phyloP scores from a whole-genome alignment of 176 grass and related monocot species.

The Leersia perrieri region DNA sequence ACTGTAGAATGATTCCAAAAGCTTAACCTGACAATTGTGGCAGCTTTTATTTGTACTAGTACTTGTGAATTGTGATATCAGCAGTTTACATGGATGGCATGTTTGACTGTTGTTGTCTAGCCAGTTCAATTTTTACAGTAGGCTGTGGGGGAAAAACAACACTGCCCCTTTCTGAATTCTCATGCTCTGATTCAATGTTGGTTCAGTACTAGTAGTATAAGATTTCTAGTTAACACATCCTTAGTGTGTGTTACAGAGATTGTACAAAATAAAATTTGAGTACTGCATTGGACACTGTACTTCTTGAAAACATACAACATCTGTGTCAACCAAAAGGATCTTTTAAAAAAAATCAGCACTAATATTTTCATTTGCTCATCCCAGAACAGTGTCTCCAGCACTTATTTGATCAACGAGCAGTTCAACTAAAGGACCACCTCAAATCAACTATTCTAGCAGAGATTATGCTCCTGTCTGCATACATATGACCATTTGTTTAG shows the following conservation, averaged over 20 bases:
- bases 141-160: background rate
- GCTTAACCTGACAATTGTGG: conserved; percentile 23
- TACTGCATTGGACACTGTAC: background rate
- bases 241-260: background rate
- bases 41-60: conserved; percentile 29
- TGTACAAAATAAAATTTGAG: background rate
- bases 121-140: conserved; percentile 15
- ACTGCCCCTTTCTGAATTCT: background rate
- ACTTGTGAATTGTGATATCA: conserved; percentile 21
- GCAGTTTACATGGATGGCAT: background rate
- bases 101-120: background rate
- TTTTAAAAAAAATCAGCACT: background rate
- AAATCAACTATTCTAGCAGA: conserved; percentile 21
- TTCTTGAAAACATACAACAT: background rate
- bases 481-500: background rate
- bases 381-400: background rate
- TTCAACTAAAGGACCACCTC: background rate
- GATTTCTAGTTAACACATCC: background rate
- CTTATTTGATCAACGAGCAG: background rate
- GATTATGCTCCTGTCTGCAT: conserved; percentile 12
- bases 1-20: conserved; percentile 34
- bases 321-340: background rate
- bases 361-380: background rate
- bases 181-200: background rate
- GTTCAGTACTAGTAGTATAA: background rate